These are phyloP conservation scores for Kodamaea nitidulidarum DNA, from an alignment of 805 yeast species.

Conservation along the genomic window DNA sequence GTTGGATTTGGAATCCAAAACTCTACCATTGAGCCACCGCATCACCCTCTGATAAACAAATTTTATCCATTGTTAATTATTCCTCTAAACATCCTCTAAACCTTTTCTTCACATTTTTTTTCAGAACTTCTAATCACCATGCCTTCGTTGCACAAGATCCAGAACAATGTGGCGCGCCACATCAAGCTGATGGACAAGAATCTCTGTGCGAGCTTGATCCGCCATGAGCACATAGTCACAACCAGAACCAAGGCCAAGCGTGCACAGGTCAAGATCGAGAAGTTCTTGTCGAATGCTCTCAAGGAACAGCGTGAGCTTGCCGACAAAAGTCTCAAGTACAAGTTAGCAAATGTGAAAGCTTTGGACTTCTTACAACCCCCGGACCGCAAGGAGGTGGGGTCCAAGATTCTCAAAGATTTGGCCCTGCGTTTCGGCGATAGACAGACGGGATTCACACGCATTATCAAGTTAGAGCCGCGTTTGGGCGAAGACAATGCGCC, in stretches of 20 bases:
- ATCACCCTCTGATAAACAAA: conserved; percentile 32
- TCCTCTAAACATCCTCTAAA: not conserved
- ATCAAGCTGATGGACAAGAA: conserved; percentile 43
- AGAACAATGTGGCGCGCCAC: conserved; percentile 41
- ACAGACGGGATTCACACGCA: conserved; percentile 80
- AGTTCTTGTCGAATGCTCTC: conserved; percentile 32
- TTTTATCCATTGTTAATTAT: too few species aligned
- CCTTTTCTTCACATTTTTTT: conserved; percentile 1
- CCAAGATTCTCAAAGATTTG: conserved; percentile 66
- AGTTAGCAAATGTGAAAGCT: conserved; percentile 15
- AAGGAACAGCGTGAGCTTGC: conserved; percentile 21
- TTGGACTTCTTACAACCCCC: conserved; percentile 25
- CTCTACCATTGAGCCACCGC: conserved; percentile 82
- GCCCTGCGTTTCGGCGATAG: conserved; percentile 60
- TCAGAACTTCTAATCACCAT: conserved; percentile 14
- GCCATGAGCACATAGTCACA: conserved; percentile 42
- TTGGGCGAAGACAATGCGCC: conserved; percentile 83
- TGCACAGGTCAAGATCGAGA: conserved; percentile 39
- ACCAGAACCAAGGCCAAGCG: conserved; percentile 42
- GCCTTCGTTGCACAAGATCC: conserved; percentile 41
- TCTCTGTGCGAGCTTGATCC: conserved; percentile 39
- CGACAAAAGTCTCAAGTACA: conserved; percentile 11
- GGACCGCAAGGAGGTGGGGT: conserved; percentile 22
- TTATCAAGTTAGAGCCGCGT: conserved; percentile 79
- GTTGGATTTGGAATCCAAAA: conserved; percentile 78